Evolutionary conservation across 31 red algal species (phyloP), one percentile per base, ranked within the genome.

Genomic region (Porphyra umbilicalis): DNA sequence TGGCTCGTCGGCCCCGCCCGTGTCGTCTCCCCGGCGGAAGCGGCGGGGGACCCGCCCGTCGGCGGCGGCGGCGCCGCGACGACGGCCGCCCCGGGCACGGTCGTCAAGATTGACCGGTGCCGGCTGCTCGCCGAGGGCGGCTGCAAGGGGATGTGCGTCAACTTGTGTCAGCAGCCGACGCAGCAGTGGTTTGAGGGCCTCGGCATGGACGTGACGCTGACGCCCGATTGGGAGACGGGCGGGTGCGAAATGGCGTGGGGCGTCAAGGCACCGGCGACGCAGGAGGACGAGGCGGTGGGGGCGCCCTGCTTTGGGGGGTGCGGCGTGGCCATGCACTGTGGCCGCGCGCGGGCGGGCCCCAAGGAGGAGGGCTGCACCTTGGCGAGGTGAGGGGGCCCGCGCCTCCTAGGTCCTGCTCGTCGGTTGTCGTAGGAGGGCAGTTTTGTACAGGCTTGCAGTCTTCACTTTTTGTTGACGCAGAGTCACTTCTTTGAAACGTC

Each of bases 181-280:
- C 95, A 97, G 78, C 76, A 57, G 34, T 97, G 88, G 39, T 97
- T 97, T 67, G 89, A 93, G 32, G 86, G 83, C 39, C 77, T 97
- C 1, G 95, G 91, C 31, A 36, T 97, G 76, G 91, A 91, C 1
- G 83, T 97, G 74, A 42, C 84, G 29, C 88, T 97, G 91, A 90
- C 88, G 38, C 95, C 95, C 11, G 80, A 93, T 42, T 97, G 86
- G 68, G 95, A 97, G 75, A 87, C 84, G 38, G 84, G 80, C 38
- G 83, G 86, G 40, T 97, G 95, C 77, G 86, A 93, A 76, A 90
- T 93, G 90, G 90, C 87, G 18, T 97, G 91, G 78, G 95, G 95
- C 34, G 81, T 89, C 34, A 18, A 29, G 74, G 91, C 95, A 33
- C 79, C 93, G 71, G 83, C 90, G 34, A 9, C 87, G 29, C 78